Conservation (phyloP, 2,329 filamentous ascomycete genomes). For the Penicillium hesseltinei region DNA sequence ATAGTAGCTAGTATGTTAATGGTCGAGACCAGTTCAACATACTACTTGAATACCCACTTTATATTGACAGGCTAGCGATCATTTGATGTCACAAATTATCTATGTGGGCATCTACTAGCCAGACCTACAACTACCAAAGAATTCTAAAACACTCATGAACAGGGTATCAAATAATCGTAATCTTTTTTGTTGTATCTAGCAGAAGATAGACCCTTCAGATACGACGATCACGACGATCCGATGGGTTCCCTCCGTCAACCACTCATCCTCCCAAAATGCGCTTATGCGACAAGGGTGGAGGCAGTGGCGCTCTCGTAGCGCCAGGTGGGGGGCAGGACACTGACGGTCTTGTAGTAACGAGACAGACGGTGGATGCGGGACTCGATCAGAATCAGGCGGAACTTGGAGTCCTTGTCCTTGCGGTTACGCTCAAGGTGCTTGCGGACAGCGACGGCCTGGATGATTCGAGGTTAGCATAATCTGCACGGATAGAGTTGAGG, state of each 20-base stretch:
- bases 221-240: constrained; percentile 12
- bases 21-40: background rate
- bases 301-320: constrained; percentile 98
- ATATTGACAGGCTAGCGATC: background rate
- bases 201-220: constrained; percentile 11
- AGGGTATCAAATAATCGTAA: constrained; percentile 16
- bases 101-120: background rate
- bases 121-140: background rate
- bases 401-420: constrained; percentile 99
- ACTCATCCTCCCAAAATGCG: constrained; percentile 26
- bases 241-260: constrained; percentile 17
- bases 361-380: constrained; percentile 99
- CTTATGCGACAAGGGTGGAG: constrained; percentile 88
- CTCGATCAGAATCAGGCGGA: constrained; percentile 99
- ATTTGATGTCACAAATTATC: too few species aligned
- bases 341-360: constrained; percentile 98
- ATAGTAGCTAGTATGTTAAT: background rate
- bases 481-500: background rate
- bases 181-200: constrained; percentile 13
- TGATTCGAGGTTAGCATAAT: constrained; percentile 7
- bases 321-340: constrained; percentile 85
- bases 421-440: constrained; percentile 99
- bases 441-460: constrained; percentile 89
- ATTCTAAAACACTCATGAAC: constrained; percentile 7
- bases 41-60: background rate